Percentiles rank a stretch among this genome's conserved stretches.
These are phyloP conservation scores for Cryptosporidium viatorum DNA, from an alignment of 169 alveolate genomes.

Conservation along the genomic window DNA sequence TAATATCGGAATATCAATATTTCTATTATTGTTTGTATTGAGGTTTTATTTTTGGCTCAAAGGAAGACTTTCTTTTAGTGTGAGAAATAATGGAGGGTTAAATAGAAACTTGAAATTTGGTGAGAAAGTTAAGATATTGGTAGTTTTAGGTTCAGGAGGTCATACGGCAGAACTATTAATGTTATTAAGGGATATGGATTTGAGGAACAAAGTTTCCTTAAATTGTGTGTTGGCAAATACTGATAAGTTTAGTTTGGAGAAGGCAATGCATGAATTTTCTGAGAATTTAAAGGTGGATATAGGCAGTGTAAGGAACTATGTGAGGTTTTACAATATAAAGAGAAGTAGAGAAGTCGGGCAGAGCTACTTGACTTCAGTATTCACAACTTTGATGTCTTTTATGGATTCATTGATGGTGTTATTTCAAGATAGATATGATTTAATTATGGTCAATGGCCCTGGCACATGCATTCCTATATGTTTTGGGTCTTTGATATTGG, in stretches of 20 bases:
- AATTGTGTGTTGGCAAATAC: slow-evolving; percentile 55
- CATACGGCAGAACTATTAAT: slow-evolving; percentile 87
- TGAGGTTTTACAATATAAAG: slow-evolving; percentile 61
- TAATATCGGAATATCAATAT: background rate
- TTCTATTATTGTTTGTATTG: background rate
- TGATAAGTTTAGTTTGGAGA: slow-evolving; percentile 53
- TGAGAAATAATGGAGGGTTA: too few species aligned
- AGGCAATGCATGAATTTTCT: slow-evolving; percentile 25
- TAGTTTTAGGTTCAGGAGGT: slow-evolving; percentile 89
- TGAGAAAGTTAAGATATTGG: slow-evolving; percentile 75
- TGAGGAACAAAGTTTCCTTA: slow-evolving; percentile 76
- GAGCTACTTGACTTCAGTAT: slow-evolving; percentile 83
- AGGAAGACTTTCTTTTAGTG: background rate
- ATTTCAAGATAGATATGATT: slow-evolving; percentile 77
- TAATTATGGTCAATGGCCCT: slow-evolving; percentile 87
- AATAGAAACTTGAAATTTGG: too few species aligned
- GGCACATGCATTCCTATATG: slow-evolving; percentile 88
- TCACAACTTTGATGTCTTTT: slow-evolving; percentile 83
- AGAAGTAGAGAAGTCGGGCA: slow-evolving; percentile 87
- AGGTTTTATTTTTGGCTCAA: slow-evolving; percentile 3
- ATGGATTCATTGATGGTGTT: slow-evolving; percentile 79
- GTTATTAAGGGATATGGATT: slow-evolving; percentile 78
- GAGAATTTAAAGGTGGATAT: background rate
- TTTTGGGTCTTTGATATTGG: slow-evolving; percentile 78
- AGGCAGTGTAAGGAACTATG: slow-evolving; percentile 11